phyloP scores from a whole-genome alignment of 306 rosid genomes.

The Vachellia collinsii region DNA sequence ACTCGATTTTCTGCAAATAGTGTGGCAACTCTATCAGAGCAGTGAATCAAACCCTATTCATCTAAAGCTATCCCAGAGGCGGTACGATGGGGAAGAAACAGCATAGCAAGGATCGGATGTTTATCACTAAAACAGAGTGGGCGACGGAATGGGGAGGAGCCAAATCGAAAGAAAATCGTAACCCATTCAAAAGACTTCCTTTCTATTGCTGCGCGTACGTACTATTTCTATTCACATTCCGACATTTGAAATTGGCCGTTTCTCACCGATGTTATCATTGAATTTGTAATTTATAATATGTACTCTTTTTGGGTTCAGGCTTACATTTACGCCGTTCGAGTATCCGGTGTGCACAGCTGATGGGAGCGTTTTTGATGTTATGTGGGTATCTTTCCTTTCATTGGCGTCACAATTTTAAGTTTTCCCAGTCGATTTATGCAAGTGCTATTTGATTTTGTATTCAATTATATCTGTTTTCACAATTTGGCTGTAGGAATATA shows the following conservation, averaged over 20 bases:
- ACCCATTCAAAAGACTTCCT: slow-evolving; percentile 92
- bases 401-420: background rate
- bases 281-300: background rate
- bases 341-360: slow-evolving; percentile 86
- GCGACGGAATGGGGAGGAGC: slow-evolving; percentile 99
- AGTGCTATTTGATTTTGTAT: background rate
- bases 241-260: background rate
- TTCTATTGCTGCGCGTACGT: slow-evolving; percentile 91
- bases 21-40: background rate
- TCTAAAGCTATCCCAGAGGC: background rate
- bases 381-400: slow-evolving; percentile 48
- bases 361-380: slow-evolving; percentile 75
- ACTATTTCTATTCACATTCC: slow-evolving; percentile 22
- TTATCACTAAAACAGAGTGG: slow-evolving; percentile 96
- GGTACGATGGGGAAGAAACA: slow-evolving; percentile 89
- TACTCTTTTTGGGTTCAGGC: slow-evolving; percentile 44
- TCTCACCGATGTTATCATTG: background rate
- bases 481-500: slow-evolving; percentile 66
- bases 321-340: slow-evolving; percentile 89
- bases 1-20: background rate
- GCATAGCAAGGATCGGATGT: slow-evolving; percentile 95
- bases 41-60: slow-evolving; percentile 38
- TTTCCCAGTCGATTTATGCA: background rate
- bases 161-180: slow-evolving; percentile 70
- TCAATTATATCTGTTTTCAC: slow-evolving; percentile 21